Conservation (phyloP, 345 rosid genomes). For the Leavenworthia alabamica region DNA sequence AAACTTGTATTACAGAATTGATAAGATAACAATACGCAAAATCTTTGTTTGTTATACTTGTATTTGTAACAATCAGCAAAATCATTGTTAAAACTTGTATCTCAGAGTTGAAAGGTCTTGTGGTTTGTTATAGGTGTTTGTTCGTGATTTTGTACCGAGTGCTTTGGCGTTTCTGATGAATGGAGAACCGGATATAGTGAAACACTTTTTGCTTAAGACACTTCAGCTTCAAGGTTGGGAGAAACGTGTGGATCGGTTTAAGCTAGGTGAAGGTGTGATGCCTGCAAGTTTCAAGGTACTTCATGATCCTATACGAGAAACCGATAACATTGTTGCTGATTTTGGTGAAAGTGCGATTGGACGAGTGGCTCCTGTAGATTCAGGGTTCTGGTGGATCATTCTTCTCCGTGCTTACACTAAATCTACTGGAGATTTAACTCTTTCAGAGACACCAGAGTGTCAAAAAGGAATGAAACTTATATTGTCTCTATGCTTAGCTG, state of each 20-base stretch:
- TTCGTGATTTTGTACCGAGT: constrained; percentile 84
- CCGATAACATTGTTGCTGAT: constrained; percentile 70
- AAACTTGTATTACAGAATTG: too few relatives aligned
- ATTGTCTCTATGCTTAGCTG: constrained; percentile 62
- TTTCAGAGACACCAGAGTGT: constrained; percentile 68
- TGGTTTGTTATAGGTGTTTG: constrained; percentile 51
- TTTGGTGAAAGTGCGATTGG: constrained; percentile 90
- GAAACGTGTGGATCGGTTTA: constrained; percentile 66
- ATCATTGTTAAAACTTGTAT: background rate
- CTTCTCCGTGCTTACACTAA: constrained; percentile 86
- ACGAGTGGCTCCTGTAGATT: constrained; percentile 87
- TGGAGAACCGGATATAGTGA: constrained; percentile 77
- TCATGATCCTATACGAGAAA: constrained; percentile 60
- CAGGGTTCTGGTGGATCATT: constrained; percentile 95
- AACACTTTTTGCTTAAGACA: constrained; percentile 69
- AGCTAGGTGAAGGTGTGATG: constrained; percentile 88
- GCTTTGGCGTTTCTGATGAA: constrained; percentile 87
- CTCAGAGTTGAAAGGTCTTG: background rate
- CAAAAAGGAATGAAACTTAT: constrained; percentile 83
- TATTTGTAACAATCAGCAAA: too few relatives aligned
- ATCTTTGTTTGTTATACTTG: too few relatives aligned
- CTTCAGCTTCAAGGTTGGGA: constrained; percentile 81
- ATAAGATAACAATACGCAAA: too few relatives aligned
- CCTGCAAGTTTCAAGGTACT: constrained; percentile 92
- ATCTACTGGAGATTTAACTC: constrained; percentile 70